A percentile compares a stretch with the other conserved stretches of the same genome.
phyloP scores from a whole-genome alignment of 2,329 filamentous ascomycete species.

The Macrophomina phaseolina region DNA sequence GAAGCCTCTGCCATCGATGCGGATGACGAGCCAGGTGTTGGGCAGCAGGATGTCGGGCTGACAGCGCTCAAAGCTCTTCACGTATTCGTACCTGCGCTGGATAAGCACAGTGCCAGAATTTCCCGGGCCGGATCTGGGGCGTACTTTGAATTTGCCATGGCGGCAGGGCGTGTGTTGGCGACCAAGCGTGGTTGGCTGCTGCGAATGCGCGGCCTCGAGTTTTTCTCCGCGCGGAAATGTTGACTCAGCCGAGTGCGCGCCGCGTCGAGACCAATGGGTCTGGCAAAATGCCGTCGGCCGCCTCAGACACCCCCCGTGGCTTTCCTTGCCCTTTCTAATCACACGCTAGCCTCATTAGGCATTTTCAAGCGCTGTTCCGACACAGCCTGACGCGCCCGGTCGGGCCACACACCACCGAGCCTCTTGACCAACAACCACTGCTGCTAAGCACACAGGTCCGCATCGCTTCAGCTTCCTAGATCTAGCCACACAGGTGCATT shows the following conservation, averaged over 20 bases:
- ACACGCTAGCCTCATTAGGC: too few relatives aligned
- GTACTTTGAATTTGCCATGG: conserved; percentile 36
- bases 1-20: conserved; percentile 92
- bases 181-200: neutral
- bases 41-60: conserved; percentile 78
- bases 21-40: conserved; percentile 94
- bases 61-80: conserved; percentile 77
- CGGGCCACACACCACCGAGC: too few relatives aligned
- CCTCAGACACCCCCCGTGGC: too few relatives aligned
- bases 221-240: conserved; percentile 5
- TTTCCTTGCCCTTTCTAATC: too few relatives aligned
- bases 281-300: too few relatives aligned
- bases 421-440: too few relatives aligned
- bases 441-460: too few relatives aligned
- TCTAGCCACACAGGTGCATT: too few relatives aligned
- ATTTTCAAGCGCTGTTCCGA: too few relatives aligned
- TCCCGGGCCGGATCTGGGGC: neutral
- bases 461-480: too few relatives aligned
- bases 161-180: neutral
- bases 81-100: conserved; percentile 82
- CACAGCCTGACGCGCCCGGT: too few relatives aligned
- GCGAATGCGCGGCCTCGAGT: neutral
- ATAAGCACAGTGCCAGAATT: neutral
- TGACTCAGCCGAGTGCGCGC: neutral
- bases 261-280: too few relatives aligned